Conservation (phyloP, 306 rosid species). For the Pterocarpus santalinus region DNA sequence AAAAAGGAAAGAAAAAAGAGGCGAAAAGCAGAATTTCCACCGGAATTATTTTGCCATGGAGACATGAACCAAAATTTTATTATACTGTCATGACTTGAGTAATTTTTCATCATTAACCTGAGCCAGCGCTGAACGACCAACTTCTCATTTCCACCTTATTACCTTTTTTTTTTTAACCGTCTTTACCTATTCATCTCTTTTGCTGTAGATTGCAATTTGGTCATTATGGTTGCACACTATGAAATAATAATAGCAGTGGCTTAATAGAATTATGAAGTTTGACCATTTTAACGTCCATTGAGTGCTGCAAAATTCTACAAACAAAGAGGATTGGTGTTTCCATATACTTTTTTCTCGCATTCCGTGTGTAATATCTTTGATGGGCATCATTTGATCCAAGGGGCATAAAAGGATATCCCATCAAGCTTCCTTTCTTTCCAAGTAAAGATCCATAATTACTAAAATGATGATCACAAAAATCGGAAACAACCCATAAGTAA, state of each 20-base stretch:
- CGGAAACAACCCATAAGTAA: slow-evolving; percentile 23
- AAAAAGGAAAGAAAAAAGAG: not conserved
- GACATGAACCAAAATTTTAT: slow-evolving; percentile 2
- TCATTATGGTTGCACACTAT: not conserved
- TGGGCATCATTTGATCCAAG: slow-evolving; percentile 38
- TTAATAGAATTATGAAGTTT: slow-evolving; percentile 36
- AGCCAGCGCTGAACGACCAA: too few species aligned
- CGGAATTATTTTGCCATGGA: slow-evolving; percentile 13
- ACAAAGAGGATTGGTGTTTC: slow-evolving; percentile 14
- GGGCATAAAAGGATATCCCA: slow-evolving; percentile 9
- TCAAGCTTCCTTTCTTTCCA: slow-evolving; percentile 34
- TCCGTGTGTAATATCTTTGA: not conserved
- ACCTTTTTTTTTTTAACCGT: not conserved
- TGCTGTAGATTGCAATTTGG: not conserved
- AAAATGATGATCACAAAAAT: slow-evolving; percentile 23
- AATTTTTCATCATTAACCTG: not conserved
- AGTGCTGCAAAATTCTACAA: slow-evolving; percentile 25
- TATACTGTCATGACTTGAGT: not conserved
- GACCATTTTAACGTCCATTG: slow-evolving; percentile 28
- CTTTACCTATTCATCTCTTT: not conserved
- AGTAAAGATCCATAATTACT: slow-evolving; percentile 39
- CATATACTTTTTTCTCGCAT: not conserved
- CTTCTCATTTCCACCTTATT: not conserved
- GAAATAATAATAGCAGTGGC: slow-evolving; percentile 17
- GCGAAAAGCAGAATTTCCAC: slow-evolving; percentile 17